These are phyloP conservation scores for Jimgerdemannia flammicorona DNA, from an alignment of 192 early-diverging fungal species.

Conservation along the genomic window DNA sequence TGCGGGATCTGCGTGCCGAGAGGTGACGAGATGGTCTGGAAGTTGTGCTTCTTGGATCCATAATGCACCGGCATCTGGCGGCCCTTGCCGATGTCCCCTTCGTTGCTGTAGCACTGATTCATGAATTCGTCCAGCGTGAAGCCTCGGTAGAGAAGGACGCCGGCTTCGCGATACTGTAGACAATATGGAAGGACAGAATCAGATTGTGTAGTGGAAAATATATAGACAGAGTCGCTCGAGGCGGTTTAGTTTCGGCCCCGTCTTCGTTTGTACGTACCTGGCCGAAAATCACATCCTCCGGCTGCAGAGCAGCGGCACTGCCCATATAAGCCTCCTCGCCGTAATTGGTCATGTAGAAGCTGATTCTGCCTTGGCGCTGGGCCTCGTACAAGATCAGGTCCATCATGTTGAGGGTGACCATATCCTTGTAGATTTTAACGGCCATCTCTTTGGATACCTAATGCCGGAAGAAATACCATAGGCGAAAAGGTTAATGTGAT, in stretches of 20 bases:
- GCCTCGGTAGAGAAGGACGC: conserved; percentile 90
- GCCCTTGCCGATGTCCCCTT: conserved; percentile 84
- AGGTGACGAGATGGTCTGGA: conserved; percentile 97
- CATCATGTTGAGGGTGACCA: conserved; percentile 89
- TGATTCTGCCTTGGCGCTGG: conserved; percentile 96
- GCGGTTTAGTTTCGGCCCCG: not conserved
- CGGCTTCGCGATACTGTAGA: conserved; percentile 91
- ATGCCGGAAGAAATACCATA: conserved; percentile 5
- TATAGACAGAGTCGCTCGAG: not conserved
- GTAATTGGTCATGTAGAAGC: conserved; percentile 99
- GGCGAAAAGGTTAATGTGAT: not conserved
- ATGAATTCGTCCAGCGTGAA: conserved; percentile 93
- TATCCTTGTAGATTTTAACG: conserved; percentile 83
- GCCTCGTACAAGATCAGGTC: conserved; percentile 96
- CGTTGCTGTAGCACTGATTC: conserved; percentile 97
- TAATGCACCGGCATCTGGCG: conserved; percentile 99
- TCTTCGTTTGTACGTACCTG: conserved; percentile 42
- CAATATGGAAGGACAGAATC: not conserved
- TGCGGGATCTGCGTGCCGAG: conserved; percentile 98
- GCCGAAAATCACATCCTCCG: conserved; percentile 92
- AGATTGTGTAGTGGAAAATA: not conserved
- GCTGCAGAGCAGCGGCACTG: conserved; percentile 80
- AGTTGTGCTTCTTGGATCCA: conserved; percentile 76
- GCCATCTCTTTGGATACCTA: conserved; percentile 74
- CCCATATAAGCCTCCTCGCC: conserved; percentile 97